Conservation (phyloP, 768 basidiomycete species). For the Symmetrospora coprosmae region DNA sequence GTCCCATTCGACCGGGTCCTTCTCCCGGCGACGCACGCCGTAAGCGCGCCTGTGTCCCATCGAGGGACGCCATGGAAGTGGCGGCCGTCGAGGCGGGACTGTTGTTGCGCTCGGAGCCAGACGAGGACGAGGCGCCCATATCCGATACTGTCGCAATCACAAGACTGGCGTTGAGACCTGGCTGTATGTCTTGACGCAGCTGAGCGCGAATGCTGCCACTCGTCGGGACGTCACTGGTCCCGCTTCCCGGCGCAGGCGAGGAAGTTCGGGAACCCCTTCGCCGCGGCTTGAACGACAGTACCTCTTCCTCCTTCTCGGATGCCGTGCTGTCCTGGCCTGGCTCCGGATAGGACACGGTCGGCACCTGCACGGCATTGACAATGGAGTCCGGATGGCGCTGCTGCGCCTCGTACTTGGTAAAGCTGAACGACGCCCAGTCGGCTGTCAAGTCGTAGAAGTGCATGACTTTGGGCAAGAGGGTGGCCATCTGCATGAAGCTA, state of each 20-base stretch:
- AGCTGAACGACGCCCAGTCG: slow-evolving; percentile 78
- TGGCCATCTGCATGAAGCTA: slow-evolving; percentile 62
- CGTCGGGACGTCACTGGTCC: no score
- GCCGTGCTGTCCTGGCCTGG: slow-evolving; percentile 4
- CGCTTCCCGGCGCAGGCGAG: slow-evolving; percentile 2
- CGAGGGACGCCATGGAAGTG: no score
- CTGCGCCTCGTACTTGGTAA: slow-evolving; percentile 38
- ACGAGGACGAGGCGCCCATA: no score
- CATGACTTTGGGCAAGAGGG: slow-evolving; percentile 64
- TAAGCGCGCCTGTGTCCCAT: no score
- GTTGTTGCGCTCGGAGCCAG: no score
- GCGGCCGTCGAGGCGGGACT: no score
- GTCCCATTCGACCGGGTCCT: no score
- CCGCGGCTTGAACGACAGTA: slow-evolving; percentile 17
- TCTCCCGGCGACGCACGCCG: no score
- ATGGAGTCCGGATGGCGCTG: background rate
- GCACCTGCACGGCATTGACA: background rate
- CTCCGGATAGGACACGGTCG: background rate
- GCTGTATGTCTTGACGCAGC: background rate
- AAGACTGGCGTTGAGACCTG: no score
- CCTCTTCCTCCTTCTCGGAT: slow-evolving; percentile 22
- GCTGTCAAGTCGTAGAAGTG: slow-evolving; percentile 67
- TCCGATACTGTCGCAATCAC: no score
- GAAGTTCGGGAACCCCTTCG: slow-evolving; percentile 9
- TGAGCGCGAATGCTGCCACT: background rate